Evolutionary conservation across 306 rosid genomes (phyloP), one percentile per base, ranked within the genome.

Genomic region (Echinosophora koreensis): DNA sequence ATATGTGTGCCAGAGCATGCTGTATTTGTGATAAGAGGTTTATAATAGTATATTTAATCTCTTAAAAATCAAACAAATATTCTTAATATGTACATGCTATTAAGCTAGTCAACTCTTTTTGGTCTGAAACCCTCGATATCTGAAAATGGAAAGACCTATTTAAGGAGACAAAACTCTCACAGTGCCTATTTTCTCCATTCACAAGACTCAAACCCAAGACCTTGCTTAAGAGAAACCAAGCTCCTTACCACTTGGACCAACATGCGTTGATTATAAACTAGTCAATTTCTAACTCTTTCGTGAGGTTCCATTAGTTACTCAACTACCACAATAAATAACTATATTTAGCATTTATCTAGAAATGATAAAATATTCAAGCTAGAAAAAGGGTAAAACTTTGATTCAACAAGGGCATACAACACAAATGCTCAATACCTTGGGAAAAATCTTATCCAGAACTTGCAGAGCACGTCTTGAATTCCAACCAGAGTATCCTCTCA

Each of bases 401-500:
- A 69, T 46, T 39, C 18, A 38, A 81, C 30, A 34, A 0, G 1
- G 28, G 61, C 6, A 17, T 38, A 52, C 16, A 30, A 17, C n/a
- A 22, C 5, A 37, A 7, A 51, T 32, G 69, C 4, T 57, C 17
- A n/a, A 14, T 81, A 90, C 94, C 97, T 92, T 89, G 4, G 97
- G 97, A 51, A 94, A 94, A 76, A 92, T 73, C 74, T 87, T 54
- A 75, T 92, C 89, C 0, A 92, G 60, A 83, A 89, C 86, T 71
- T 67, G 80, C n/a, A 92, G 34, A 81, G 90, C 98, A 39, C 90
- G 90, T 75, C 97, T 90, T 66, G 98, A 89, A 68, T 90, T 94
- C 98, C 98, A 94, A 27, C 92, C 97, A 17, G 64, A 28, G 32
- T 94, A 94, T 66, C 98, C 98, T 77, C 97, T 82, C 73, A 90